phyloP scores from a whole-genome alignment of 805 yeast genomes.

The Candida wancherniae region DNA sequence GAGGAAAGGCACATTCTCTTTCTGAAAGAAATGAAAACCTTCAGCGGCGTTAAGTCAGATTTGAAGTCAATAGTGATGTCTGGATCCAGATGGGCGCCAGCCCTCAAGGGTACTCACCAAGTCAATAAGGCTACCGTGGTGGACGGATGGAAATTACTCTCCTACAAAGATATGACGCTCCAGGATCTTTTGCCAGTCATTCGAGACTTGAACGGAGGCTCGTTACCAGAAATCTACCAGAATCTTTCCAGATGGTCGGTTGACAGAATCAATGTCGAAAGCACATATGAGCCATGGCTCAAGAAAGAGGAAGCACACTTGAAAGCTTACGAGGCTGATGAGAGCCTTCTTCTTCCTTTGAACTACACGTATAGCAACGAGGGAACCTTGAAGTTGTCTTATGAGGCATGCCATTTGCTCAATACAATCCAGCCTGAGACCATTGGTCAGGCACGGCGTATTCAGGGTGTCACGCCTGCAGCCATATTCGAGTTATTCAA shows the following conservation, averaged over 20 bases:
- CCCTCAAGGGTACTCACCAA: conserved; percentile 43
- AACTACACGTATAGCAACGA: conserved; percentile 57
- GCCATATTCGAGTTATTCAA: conserved; percentile 77
- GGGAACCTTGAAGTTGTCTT: conserved; percentile 53
- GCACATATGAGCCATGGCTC: conserved; percentile 77
- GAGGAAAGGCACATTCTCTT: conserved; percentile 52
- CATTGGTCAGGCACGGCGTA: conserved; percentile 90
- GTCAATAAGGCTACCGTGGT: conserved; percentile 35
- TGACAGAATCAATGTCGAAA: conserved; percentile 68
- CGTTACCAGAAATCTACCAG: conserved; percentile 22
- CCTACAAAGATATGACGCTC: conserved; percentile 44
- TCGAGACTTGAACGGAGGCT: conserved; percentile 17
- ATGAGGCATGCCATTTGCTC: conserved; percentile 65
- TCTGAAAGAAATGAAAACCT: conserved; percentile 38
- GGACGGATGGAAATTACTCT: conserved; percentile 66
- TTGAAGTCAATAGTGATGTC: conserved; percentile 45
- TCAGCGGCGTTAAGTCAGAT: conserved; percentile 40
- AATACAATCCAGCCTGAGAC: conserved; percentile 80
- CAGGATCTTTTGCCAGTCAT: conserved; percentile 28
- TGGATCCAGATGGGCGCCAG: conserved; percentile 59
- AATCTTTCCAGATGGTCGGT: conserved; percentile 38
- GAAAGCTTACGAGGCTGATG: conserved; percentile 80
- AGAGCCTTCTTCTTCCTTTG: conserved; percentile 63
- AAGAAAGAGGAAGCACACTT: conserved; percentile 67
- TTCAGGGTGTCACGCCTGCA: conserved; percentile 94